A percentile compares a stretch with the other conserved stretches of the same genome.
phyloP scores from a whole-genome alignment of 2,329 filamentous ascomycete species.

The Thyridium curvatum region DNA sequence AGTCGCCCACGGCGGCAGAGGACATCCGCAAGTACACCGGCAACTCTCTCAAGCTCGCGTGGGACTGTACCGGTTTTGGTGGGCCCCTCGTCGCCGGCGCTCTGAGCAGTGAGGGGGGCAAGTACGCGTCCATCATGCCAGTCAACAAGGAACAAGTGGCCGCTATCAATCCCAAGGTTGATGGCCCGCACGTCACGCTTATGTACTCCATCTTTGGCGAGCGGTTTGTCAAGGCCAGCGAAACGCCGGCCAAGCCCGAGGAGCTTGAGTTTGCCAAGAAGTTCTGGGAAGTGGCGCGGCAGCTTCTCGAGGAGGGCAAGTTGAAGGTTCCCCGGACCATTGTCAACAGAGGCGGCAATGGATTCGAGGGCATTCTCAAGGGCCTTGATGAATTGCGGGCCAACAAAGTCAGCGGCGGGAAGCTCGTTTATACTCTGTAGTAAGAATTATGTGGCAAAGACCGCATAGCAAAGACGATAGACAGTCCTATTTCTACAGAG shows the following conservation, averaged over 20 bases:
- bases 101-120: neutral
- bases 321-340: slow-evolving; percentile 24
- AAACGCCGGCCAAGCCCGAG: slow-evolving; percentile 1
- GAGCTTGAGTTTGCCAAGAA: slow-evolving; percentile 4
- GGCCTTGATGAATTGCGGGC: slow-evolving; percentile 21
- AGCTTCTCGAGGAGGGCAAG: slow-evolving; percentile 20
- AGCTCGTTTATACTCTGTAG: slow-evolving; percentile 33
- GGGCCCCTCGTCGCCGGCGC: no score
- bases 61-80: slow-evolving; percentile 11
- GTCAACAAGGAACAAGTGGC: neutral
- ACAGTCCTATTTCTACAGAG: no score
- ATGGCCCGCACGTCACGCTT: slow-evolving; percentile 1
- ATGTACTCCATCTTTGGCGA: slow-evolving; percentile 8
- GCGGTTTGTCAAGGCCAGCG: neutral
- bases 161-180: neutral
- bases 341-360: slow-evolving; percentile 17
- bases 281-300: neutral
- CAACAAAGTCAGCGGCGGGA: slow-evolving; percentile 27
- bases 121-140: slow-evolving; percentile 1
- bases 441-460: no score
- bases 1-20: slow-evolving; percentile 10
- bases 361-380: slow-evolving; percentile 20
- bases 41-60: slow-evolving; percentile 7
- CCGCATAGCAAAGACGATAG: no score
- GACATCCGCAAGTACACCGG: slow-evolving; percentile 15